Base-by-base conservation (phyloP, 192 early-diverging fungal species). In the Umbelopsis isabellina region DNA sequence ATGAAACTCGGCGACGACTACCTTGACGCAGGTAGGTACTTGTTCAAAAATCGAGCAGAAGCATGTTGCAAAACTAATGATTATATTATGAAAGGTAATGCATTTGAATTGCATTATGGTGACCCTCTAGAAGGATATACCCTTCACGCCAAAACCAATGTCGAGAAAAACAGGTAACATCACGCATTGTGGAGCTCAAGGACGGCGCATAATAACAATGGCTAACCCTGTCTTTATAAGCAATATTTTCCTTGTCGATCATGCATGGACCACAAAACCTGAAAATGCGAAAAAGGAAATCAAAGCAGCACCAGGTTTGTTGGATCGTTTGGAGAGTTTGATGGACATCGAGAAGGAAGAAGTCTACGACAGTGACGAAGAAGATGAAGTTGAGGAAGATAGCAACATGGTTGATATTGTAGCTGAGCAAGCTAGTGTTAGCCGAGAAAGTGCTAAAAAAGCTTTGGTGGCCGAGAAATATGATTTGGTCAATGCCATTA, bases 211-310 rank as follows among this genome's bases (percentile, higher is more conserved):
- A 2, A 41, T 41, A 6, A 4, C 37, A 41, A 41, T 41, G 2
- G 37, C 37, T 41, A 41, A 41, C 27, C 30, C n/a, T 46, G 20
- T 30, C 16, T 51, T 49, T 15, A n/a, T 23, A 48, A 86, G 87
- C 66, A 77, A 89, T 46, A 88, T 92, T 30, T 92, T 89, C 61
- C 73, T 92, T 69, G 80, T 91, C 6, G 91, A 91, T 48, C 89
- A 91, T 50, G 86, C 89, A 9, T 92, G 91, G 91, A 92, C 91
- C 4, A 92, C 91, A 20, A 81, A 85, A 6, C 74, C 84, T 1
- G 85, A 85, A 37, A 82, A 77, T 41, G 88, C 83, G 1, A 75
- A 75, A 11, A 71, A 81, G 25, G 80, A 91, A 55, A 77, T 92
- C 18, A 70, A 79, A 16, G 74, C 75, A 20, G 79, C 83, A 6